Evolutionary conservation across 2,329 filamentous ascomycete species (phyloP).

Genomic region (Amphichorda felina): DNA sequence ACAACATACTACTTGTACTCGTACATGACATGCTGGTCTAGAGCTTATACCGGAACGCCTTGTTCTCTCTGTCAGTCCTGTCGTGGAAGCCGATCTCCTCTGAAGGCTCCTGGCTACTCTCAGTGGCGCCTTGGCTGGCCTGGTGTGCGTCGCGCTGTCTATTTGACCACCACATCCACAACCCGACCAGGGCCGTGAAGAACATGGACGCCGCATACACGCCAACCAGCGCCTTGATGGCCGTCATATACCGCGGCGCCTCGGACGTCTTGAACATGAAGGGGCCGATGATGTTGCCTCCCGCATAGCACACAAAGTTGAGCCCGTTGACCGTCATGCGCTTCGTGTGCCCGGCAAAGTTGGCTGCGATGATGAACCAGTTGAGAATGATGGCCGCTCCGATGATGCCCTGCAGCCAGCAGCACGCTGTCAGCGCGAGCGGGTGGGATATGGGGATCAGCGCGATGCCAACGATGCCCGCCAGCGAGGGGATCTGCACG

Average conservation of each 20-base stretch:
- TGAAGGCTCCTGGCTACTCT: neutral
- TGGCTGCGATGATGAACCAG: conserved; percentile 19
- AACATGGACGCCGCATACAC: neutral
- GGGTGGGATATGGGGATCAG: conserved; percentile 31
- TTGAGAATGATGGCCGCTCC: conserved; percentile 36
- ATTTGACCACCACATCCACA: neutral
- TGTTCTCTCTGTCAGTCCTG: conserved; percentile 1
- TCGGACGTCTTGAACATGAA: conserved; percentile 2
- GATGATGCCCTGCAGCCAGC: conserved; percentile 37
- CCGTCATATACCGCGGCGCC: conserved; percentile 1
- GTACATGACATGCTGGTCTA: too few relatives aligned
- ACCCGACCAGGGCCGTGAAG: neutral
- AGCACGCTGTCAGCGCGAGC: conserved; percentile 36
- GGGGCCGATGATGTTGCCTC: conserved; percentile 34
- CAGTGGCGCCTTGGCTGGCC: neutral
- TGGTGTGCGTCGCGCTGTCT: neutral
- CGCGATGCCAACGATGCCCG: conserved; percentile 35
- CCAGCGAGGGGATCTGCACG: conserved; percentile 16
- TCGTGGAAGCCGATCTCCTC: neutral
- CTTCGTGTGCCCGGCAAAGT: neutral
- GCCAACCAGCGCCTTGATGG: neutral
- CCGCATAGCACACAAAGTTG: conserved; percentile 23
- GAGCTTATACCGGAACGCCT: too few relatives aligned
- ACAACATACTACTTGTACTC: too few relatives aligned
- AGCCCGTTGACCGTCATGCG: neutral